Evolutionary conservation across 441 rosid genomes (phyloP), one percentile per base, ranked within the genome.

Genomic region (Capsella rubella): DNA sequence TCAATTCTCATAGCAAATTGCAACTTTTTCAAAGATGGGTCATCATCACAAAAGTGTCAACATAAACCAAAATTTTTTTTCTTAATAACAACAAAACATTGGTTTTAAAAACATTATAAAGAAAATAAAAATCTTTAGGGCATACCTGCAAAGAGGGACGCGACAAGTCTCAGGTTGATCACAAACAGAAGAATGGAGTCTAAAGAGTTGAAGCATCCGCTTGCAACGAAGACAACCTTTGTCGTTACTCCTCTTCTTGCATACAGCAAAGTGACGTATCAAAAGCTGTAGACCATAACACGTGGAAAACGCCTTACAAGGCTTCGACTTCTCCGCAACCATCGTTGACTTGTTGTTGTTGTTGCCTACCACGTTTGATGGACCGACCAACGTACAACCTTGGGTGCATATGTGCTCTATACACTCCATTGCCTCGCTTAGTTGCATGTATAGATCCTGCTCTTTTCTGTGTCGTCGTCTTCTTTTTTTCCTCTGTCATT

Each of bases 141-240:
- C 37, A 32, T 85, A 93, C 98, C 97, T 84, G 92, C 98, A 93
- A 54, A 93, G 97, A 34, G 98, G 98, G 52, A 93, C 95, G 18
- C 79, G 73, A 82, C 98, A 93, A 67, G 82, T 83, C 47, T 88
- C 89, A 0, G 75, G 72, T 12, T 83, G 87, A 60, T 91, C 92
- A 47, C 98, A 93, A 6, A 89, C 82, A 0, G 89, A 89, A 27
- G 97, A 81, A 80, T 93, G 98, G 63, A 93, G 92, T 73, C 90
- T 84, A 15, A 93, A 84, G 35, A 93, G 94, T 81, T 93, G 97
- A 93, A 94, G 84, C 96, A 93, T 88, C 74, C 96, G 56, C 78
- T 91, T 93, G 72, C 98, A 93, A 32, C 95, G 83, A 2, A 82
- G 65, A 82, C 98, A 93, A 34, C 91, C 86, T 4, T 69, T 69